phyloP scores from a whole-genome alignment of 768 basidiomycete species.

The Leccinellum albellum region DNA sequence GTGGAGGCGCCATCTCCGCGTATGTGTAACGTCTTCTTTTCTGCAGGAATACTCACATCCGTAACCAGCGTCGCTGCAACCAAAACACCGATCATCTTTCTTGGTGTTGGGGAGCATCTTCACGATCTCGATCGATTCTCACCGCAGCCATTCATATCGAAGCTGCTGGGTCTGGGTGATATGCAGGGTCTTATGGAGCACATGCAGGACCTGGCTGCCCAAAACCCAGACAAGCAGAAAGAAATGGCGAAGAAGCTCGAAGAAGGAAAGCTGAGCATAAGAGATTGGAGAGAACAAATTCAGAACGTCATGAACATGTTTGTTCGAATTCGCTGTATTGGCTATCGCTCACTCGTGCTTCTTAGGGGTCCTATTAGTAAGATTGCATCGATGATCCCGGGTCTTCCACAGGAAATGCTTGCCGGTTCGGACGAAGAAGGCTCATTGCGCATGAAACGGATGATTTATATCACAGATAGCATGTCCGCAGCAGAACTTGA shows the following conservation, averaged over 20 bases:
- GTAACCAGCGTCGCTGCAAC: slow-evolving; percentile 87
- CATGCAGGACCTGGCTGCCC: slow-evolving; percentile 92
- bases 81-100: slow-evolving; percentile 97
- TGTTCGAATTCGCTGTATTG: slow-evolving; percentile 26
- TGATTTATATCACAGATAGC: slow-evolving; percentile 98
- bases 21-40: slow-evolving; percentile 39
- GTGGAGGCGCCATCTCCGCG: slow-evolving; percentile 99
- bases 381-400: slow-evolving; percentile 98
- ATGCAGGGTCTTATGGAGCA: slow-evolving; percentile 97
- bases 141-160: slow-evolving; percentile 96
- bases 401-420: slow-evolving; percentile 86
- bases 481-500: slow-evolving; percentile 94
- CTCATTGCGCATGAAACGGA: slow-evolving; percentile 84
- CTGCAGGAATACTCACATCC: slow-evolving; percentile 3
- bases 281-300: slow-evolving; percentile 97
- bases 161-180: slow-evolving; percentile 92
- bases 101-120: slow-evolving; percentile 97
- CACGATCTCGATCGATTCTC: slow-evolving; percentile 94
- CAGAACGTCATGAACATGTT: slow-evolving; percentile 98
- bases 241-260: slow-evolving; percentile 97
- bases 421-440: slow-evolving; percentile 95
- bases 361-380: slow-evolving; percentile 96
- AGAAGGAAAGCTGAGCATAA: slow-evolving; percentile 93
- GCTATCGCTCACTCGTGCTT: slow-evolving; percentile 2
- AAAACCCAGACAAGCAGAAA: slow-evolving; percentile 95